A percentile compares a stretch with the other conserved stretches of the same genome.
These are phyloP conservation scores for Forsythia suspensa DNA, from an alignment of 257 asterid genomes.

Conservation along the genomic window DNA sequence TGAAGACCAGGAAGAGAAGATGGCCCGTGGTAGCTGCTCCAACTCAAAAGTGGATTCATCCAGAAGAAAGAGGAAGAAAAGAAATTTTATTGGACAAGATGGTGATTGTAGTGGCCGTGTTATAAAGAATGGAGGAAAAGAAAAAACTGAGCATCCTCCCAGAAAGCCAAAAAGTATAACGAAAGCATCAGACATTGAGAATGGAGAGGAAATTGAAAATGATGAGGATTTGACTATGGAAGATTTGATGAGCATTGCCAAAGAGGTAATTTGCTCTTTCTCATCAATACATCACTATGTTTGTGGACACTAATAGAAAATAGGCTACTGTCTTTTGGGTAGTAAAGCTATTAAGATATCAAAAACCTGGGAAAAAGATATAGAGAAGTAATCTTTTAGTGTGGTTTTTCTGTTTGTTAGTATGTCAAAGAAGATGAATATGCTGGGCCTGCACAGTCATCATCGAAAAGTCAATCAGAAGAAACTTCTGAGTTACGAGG, in stretches of 20 bases:
- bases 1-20: not conserved
- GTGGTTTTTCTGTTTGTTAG: not conserved
- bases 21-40: not conserved
- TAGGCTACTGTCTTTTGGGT: not conserved
- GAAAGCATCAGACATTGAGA: not conserved
- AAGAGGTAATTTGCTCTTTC: slow-evolving; percentile 34
- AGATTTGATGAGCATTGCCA: slow-evolving; percentile 42
- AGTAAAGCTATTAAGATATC: not conserved
- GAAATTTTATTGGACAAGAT: not conserved
- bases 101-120: not conserved
- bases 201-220: not conserved
- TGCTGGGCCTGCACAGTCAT: not conserved
- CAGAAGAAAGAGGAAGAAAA: not conserved
- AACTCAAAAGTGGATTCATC: not conserved
- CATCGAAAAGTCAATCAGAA: not conserved
- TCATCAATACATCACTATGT: not conserved
- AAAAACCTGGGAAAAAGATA: not conserved
- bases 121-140: not conserved
- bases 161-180: not conserved
- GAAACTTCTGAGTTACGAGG: slow-evolving; percentile 1
- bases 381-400: not conserved
- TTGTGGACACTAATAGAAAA: not conserved
- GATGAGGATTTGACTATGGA: slow-evolving; percentile 42
- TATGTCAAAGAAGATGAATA: slow-evolving; percentile 15
- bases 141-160: not conserved